Conservation (phyloP, 1,284 basidiomycete genomes). For the Acaromyces ingoldii region DNA sequence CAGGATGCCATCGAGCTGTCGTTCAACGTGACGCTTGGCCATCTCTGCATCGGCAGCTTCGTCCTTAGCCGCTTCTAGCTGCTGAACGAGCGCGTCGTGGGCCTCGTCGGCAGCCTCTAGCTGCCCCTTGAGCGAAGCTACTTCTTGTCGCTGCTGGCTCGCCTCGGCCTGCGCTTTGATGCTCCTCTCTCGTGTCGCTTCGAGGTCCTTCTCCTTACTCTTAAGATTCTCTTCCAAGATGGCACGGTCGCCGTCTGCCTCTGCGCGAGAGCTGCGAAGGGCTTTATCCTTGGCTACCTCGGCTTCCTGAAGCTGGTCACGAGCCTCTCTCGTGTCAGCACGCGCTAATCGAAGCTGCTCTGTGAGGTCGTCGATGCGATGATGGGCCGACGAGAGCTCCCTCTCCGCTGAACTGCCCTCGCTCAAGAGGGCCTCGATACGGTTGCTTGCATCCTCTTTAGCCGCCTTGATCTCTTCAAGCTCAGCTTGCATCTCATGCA, state of each 20-base stretch:
- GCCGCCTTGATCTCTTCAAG: slow-evolving; percentile 38
- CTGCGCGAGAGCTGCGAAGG: slow-evolving; percentile 35
- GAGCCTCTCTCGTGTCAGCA: slow-evolving; percentile 25
- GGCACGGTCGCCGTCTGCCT: slow-evolving; percentile 43
- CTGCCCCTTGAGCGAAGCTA: slow-evolving; percentile 29
- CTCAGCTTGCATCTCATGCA: slow-evolving; percentile 33
- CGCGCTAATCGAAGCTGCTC: slow-evolving; percentile 32
- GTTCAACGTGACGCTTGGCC: slow-evolving; percentile 21
- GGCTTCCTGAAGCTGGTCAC: slow-evolving; percentile 29
- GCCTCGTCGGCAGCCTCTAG: slow-evolving; percentile 38
- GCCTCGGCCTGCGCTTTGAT: slow-evolving; percentile 16
- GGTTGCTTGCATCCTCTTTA: slow-evolving; percentile 33
- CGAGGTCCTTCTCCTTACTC: slow-evolving; percentile 26
- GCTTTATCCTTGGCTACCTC: slow-evolving; percentile 32
- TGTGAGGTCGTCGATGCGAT: slow-evolving; percentile 37
- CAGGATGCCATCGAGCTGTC: slow-evolving; percentile 27
- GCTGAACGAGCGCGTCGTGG: slow-evolving; percentile 35
- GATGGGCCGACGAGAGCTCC: slow-evolving; percentile 33
- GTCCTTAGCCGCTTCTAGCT: slow-evolving; percentile 35
- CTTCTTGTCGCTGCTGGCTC: slow-evolving; percentile 12
- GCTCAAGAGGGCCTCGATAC: slow-evolving; percentile 38
- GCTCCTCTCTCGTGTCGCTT: slow-evolving; percentile 18
- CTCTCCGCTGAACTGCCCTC: slow-evolving; percentile 36
- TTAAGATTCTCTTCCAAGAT: slow-evolving; percentile 41
- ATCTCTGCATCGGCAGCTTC: slow-evolving; percentile 27